Percentiles rank a stretch among this genome's conserved stretches.
phyloP scores from a whole-genome alignment of 805 yeast species.

The Wickerhamiella spandovensis region DNA sequence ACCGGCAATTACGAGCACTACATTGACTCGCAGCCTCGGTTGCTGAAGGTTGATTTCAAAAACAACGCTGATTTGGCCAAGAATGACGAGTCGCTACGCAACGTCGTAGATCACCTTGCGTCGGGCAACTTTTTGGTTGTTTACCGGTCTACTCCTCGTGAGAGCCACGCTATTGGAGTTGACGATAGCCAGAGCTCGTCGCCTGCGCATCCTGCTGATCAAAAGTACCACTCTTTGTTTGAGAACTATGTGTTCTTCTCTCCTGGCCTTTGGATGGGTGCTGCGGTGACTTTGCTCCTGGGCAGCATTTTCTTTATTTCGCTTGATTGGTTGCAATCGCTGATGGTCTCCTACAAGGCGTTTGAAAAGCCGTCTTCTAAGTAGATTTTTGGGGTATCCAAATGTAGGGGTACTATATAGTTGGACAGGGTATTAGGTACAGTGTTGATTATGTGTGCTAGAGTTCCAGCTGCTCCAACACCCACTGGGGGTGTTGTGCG shows the following conservation, averaged over 20 bases:
- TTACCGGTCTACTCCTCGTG: slow-evolving; percentile 22
- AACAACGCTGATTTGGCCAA: slow-evolving; percentile 13
- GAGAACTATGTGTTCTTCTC: slow-evolving; percentile 58
- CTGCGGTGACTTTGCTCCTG: slow-evolving; percentile 51
- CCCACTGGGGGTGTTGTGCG: too few relatives aligned
- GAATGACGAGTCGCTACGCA: slow-evolving; percentile 19
- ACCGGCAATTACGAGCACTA: slow-evolving; percentile 38
- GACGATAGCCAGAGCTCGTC: slow-evolving; percentile 3
- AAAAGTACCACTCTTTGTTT: slow-evolving; percentile 31
- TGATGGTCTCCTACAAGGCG: slow-evolving; percentile 70
- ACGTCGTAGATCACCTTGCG: slow-evolving; percentile 22
- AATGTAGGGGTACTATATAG: not conserved
- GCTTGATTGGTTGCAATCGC: slow-evolving; percentile 52
- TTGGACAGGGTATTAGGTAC: not conserved
- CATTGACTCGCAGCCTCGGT: slow-evolving; percentile 48
- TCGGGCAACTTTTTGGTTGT: slow-evolving; percentile 25
- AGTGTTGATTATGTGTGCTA: too few relatives aligned
- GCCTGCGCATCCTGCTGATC: slow-evolving; percentile 5
- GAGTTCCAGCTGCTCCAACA: too few relatives aligned
- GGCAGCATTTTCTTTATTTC: slow-evolving; percentile 46
- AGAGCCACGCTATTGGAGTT: not conserved
- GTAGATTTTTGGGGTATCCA: not conserved
- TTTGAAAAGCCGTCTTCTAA: slow-evolving; percentile 49
- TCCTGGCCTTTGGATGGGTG: slow-evolving; percentile 67
- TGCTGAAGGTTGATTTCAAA: slow-evolving; percentile 46